phyloP scores from a whole-genome alignment of 1,139 yeast genomes.

The Saccharomyces hybrid region DNA sequence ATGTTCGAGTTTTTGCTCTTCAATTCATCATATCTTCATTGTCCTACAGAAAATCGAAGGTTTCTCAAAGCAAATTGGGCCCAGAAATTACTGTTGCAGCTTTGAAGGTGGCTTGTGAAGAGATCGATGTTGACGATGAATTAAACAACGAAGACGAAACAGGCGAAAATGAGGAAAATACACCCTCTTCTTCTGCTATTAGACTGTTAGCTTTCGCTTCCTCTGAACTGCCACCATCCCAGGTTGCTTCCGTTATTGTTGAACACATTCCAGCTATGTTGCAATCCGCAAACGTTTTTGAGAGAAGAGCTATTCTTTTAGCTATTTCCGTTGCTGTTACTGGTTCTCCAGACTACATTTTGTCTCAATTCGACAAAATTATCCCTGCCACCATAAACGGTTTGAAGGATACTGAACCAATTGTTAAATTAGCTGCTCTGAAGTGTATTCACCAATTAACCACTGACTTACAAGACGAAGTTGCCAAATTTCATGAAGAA shows the following conservation, averaged over 20 bases:
- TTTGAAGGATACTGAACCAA: slow-evolving; percentile 64
- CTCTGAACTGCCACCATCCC: slow-evolving; percentile 83
- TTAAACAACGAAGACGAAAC: slow-evolving; percentile 76
- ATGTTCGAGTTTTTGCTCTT: slow-evolving; percentile 73
- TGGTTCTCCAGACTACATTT: slow-evolving; percentile 90
- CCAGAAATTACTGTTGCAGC: slow-evolving; percentile 71
- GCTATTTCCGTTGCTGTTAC: slow-evolving; percentile 77
- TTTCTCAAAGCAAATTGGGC: slow-evolving; percentile 60
- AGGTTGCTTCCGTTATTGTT: slow-evolving; percentile 74
- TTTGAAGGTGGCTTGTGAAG: slow-evolving; percentile 71
- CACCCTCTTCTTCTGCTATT: slow-evolving; percentile 71
- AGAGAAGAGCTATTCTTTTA: slow-evolving; percentile 81
- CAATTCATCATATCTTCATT: slow-evolving; percentile 78
- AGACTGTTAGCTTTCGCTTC: slow-evolving; percentile 75
- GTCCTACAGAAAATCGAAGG: slow-evolving; percentile 61
- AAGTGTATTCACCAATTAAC: slow-evolving; percentile 74
- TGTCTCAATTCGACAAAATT: slow-evolving; percentile 65
- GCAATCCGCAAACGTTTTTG: slow-evolving; percentile 57
- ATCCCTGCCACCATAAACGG: slow-evolving; percentile 70
- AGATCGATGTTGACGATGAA: slow-evolving; percentile 63
- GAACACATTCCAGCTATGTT: slow-evolving; percentile 59
- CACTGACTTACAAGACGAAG: slow-evolving; percentile 72
- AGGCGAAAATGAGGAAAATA: slow-evolving; percentile 85
- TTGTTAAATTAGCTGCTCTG: slow-evolving; percentile 82
- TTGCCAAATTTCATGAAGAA: slow-evolving; percentile 74